Percentiles rank a stretch among this genome's conserved stretches.
phyloP scores from a whole-genome alignment of 2,329 filamentous ascomycete species.

The Claviceps lovelessii region DNA sequence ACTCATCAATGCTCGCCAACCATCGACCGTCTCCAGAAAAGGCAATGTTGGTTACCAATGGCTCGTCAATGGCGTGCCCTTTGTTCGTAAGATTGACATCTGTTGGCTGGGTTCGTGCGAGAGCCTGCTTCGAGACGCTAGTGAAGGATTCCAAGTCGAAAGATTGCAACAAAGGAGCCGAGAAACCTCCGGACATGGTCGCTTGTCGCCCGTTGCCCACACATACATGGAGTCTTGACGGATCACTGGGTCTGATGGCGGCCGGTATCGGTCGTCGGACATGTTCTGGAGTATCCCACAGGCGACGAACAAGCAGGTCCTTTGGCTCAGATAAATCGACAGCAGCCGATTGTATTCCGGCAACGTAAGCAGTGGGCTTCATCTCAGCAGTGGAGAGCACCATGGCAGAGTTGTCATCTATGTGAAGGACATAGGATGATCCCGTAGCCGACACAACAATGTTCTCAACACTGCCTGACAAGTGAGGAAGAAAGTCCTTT shows the following conservation, averaged over 20 bases:
- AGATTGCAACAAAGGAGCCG: constrained; percentile 56
- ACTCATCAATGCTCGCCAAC: constrained; percentile 86
- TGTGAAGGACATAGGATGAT: constrained; percentile 66
- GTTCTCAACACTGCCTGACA: constrained; percentile 72
- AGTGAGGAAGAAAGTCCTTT: constrained; percentile 75
- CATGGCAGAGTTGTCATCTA: constrained; percentile 88
- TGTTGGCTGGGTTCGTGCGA: constrained; percentile 78
- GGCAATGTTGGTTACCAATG: constrained; percentile 59
- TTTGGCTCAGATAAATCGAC: constrained; percentile 36
- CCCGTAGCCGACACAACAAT: constrained; percentile 69
- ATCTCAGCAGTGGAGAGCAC: constrained; percentile 81
- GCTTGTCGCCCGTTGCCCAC: constrained; percentile 49
- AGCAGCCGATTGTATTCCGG: constrained; percentile 59
- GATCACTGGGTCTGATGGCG: constrained; percentile 44
- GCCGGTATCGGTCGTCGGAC: constrained; percentile 41
- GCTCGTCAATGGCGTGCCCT: constrained; percentile 58
- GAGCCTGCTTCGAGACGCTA: constrained; percentile 71
- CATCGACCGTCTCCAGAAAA: constrained; percentile 72
- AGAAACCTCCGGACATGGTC: constrained; percentile 35
- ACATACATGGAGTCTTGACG: constrained; percentile 52
- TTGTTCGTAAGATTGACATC: constrained; percentile 63
- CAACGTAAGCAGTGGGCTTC: constrained; percentile 68
- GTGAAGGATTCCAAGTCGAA: constrained; percentile 71
- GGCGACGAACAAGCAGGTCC: constrained; percentile 37
- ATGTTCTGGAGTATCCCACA: constrained; percentile 30